These are phyloP conservation scores for Cladophialophora carrionii DNA, from an alignment of 2,329 filamentous ascomycete genomes.

Conservation along the genomic window DNA sequence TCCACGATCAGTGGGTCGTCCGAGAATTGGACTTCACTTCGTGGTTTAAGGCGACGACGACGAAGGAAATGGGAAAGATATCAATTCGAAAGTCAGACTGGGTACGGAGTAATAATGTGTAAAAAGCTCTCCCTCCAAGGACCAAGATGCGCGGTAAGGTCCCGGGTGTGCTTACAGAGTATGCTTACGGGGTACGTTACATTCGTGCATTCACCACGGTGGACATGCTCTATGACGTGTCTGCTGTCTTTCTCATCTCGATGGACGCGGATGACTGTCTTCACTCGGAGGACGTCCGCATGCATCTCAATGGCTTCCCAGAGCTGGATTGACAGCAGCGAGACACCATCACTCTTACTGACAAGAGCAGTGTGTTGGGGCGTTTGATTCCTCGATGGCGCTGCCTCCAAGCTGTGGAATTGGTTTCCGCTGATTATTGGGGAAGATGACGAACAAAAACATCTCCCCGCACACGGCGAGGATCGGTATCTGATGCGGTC, in stretches of 20 bases:
- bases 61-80: neutral
- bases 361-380: neutral
- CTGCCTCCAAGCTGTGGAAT: neutral
- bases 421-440: constrained; percentile 11
- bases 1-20: neutral
- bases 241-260: neutral
- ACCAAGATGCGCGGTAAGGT: neutral
- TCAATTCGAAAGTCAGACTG: neutral
- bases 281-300: neutral
- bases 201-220: neutral
- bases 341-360: neutral
- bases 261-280: neutral
- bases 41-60: neutral
- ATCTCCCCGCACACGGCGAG: constrained; percentile 6
- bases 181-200: too few species aligned
- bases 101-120: neutral
- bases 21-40: neutral
- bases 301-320: neutral
- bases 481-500: constrained; percentile 5
- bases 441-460: neutral
- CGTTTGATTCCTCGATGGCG: neutral
- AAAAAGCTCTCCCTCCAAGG: neutral
- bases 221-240: neutral
- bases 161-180: neutral
- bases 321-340: neutral